phyloP scores from a whole-genome alignment of 2,329 filamentous ascomycete species.

The Aspergillus brunneoviolaceus region DNA sequence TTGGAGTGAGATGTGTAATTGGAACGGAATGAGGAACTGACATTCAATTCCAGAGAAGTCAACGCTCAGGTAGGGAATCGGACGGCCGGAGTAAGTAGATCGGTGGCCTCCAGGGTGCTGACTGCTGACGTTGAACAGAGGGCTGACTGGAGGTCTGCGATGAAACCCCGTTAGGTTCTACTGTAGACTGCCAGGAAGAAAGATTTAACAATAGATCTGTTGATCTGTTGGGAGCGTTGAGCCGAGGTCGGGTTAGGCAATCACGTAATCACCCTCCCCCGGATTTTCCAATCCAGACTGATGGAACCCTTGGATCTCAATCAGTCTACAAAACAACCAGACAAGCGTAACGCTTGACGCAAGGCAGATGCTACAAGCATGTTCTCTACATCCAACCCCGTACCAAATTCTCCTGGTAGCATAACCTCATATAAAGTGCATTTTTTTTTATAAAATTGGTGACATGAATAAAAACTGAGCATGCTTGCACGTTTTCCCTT shows the following conservation, averaged over 20 bases:
- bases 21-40: too few species aligned
- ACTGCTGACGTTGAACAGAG: neutral
- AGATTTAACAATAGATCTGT: neutral
- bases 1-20: too few species aligned
- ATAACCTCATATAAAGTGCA: neutral
- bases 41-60: too few species aligned
- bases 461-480: neutral
- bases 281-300: neutral
- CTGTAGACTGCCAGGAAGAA: too few species aligned
- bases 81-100: too few species aligned
- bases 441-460: neutral
- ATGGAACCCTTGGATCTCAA: neutral
- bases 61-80: too few species aligned
- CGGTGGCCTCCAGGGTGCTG: too few species aligned
- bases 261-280: constrained; percentile 1
- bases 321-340: neutral
- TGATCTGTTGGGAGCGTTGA: neutral
- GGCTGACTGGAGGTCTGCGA: neutral
- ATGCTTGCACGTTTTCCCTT: neutral
- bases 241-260: constrained; percentile 1
- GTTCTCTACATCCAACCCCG: too few species aligned
- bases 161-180: too few species aligned
- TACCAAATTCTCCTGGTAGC: neutral
- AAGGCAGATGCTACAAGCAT: too few species aligned
- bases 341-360: too few species aligned